These are phyloP conservation scores for Helicocarpus griseus DNA, from an alignment of 2,329 filamentous ascomycete genomes.

Conservation along the genomic window DNA sequence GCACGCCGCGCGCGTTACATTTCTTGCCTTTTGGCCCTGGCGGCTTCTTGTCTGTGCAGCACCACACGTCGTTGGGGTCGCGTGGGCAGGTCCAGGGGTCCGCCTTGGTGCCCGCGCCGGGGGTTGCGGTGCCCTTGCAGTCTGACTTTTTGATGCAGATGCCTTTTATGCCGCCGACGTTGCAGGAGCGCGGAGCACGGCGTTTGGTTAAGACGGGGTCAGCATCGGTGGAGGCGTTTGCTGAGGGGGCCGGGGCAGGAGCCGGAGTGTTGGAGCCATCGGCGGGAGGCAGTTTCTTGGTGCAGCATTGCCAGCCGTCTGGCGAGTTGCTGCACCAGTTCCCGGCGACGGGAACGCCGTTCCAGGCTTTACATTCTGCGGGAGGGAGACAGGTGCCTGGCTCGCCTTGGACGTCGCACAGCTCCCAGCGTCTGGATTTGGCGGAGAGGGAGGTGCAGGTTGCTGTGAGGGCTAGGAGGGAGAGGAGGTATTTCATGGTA, in stretches of 20 bases:
- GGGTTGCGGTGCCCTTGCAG: neutral
- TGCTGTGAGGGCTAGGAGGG: neutral
- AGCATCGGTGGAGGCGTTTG: too few relatives aligned
- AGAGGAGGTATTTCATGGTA: constrained; percentile 1
- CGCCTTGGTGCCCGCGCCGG: neutral
- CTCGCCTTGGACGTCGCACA: neutral
- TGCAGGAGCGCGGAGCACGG: neutral
- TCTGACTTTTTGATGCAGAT: neutral
- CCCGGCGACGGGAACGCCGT: neutral
- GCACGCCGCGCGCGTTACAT: neutral
- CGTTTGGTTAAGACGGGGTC: neutral
- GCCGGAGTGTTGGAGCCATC: neutral
- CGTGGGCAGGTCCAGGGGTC: neutral
- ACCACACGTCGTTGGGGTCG: neutral
- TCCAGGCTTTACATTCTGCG: neutral
- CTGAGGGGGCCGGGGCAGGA: too few relatives aligned
- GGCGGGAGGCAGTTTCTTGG: neutral
- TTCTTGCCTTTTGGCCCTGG: neutral
- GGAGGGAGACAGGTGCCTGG: neutral
- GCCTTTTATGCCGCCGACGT: neutral
- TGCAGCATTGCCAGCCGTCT: constrained; percentile 1
- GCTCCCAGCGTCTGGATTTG: neutral
- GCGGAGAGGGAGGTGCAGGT: neutral
- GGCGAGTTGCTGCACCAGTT: neutral
- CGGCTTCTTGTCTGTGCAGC: neutral